Conservation (phyloP, 1,284 basidiomycete genomes). For the Sanghuangporus weigelae region DNA sequence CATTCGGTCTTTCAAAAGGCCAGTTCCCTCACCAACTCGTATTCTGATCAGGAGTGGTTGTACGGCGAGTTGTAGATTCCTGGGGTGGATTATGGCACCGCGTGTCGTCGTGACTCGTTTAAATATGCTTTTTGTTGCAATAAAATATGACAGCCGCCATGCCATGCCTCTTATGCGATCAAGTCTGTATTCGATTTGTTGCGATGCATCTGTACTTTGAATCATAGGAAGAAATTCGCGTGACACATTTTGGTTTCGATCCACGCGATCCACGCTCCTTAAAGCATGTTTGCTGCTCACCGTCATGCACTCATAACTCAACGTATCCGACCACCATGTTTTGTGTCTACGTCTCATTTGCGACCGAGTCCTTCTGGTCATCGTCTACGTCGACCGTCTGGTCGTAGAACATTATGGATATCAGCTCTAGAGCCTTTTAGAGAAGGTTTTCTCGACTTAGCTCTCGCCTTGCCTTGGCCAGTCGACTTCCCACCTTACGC, state of each 20-base stretch:
- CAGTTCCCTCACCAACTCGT: conserved; percentile 85
- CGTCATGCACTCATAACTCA: conserved; percentile 2
- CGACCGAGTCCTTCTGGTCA: background rate
- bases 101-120: background rate
- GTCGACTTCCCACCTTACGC: conserved; percentile 65
- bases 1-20: conserved; percentile 94
- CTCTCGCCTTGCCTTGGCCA: conserved; percentile 64
- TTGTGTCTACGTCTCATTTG: background rate
- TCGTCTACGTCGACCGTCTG: background rate
- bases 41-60: conserved; percentile 50
- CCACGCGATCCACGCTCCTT: background rate
- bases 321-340: background rate
- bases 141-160: conserved; percentile 6
- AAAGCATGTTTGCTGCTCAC: conserved; percentile 5
- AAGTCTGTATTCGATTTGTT: background rate
- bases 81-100: conserved; percentile 8
- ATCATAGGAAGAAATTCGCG: background rate
- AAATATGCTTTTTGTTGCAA: conserved; percentile 5
- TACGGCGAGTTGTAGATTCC: conserved; percentile 19
- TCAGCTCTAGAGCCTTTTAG: conserved; percentile 36
- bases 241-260: background rate
- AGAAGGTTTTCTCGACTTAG: conserved; percentile 55
- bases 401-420: conserved; percentile 31
- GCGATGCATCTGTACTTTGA: background rate
- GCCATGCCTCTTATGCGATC: conserved; percentile 4